Evolutionary conservation across 805 yeast genomes (phyloP).

Genomic region (Sugiyamaella marilandica): DNA sequence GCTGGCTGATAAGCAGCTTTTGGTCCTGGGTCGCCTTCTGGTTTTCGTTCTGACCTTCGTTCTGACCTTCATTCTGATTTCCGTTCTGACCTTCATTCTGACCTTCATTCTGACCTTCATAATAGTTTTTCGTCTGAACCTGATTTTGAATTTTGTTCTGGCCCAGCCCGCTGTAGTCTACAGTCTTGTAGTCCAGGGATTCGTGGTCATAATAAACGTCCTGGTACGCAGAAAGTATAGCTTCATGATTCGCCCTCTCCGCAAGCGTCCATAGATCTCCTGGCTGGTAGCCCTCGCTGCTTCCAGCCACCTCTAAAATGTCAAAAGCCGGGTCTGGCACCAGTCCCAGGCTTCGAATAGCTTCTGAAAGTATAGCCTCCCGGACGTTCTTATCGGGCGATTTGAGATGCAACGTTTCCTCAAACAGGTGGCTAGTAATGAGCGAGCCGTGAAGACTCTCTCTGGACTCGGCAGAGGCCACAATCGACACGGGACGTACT

Average conservation of each 20-base stretch:
- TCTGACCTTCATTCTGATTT: no score
- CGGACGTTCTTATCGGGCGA: slow-evolving; percentile 69
- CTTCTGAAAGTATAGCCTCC: slow-evolving; percentile 41
- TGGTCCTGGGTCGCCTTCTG: neutral
- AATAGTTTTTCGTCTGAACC: no score
- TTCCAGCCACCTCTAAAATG: slow-evolving; percentile 49
- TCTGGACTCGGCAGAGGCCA: slow-evolving; percentile 61
- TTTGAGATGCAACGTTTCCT: slow-evolving; percentile 51
- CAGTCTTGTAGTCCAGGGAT: no score
- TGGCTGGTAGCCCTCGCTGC: slow-evolving; percentile 87
- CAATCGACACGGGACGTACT: slow-evolving; percentile 46
- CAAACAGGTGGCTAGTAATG: slow-evolving; percentile 65
- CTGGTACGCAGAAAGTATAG: slow-evolving; percentile 21
- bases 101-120: no score
- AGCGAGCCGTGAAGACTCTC: slow-evolving; percentile 59
- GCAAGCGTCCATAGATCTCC: slow-evolving; percentile 67
- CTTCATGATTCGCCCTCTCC: slow-evolving; percentile 49
- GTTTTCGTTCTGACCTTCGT: neutral
- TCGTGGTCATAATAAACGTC: no score
- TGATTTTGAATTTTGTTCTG: no score
- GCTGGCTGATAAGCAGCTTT: slow-evolving; percentile 23
- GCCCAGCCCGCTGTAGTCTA: no score
- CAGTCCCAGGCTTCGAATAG: slow-evolving; percentile 35
- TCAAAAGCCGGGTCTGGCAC: slow-evolving; percentile 40
- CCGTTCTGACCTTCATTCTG: no score